Conservation (phyloP, 1,284 basidiomycete species). For the Trichosporon coremiiforme region DNA sequence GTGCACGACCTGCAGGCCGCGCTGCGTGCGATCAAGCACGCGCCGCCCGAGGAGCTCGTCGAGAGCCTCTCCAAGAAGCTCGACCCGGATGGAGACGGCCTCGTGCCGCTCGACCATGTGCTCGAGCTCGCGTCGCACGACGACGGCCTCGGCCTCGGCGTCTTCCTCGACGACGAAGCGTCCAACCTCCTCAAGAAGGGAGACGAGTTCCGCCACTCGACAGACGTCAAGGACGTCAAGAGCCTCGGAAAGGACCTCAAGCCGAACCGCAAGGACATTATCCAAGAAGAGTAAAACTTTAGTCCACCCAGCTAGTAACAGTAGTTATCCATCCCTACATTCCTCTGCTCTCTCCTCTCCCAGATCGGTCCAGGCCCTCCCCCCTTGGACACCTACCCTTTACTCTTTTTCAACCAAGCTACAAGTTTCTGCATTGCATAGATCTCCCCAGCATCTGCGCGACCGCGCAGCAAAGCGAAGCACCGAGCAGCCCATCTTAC, state of each 20-base stretch:
- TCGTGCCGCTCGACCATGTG: conserved; percentile 63
- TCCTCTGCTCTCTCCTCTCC: not conserved
- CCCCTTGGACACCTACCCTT: not conserved
- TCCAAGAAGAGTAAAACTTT: conserved; percentile 43
- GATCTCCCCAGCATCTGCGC: not conserved
- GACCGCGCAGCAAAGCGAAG: too few relatives aligned
- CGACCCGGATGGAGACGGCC: conserved; percentile 94
- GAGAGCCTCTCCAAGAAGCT: conserved; percentile 88
- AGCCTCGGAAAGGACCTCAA: conserved; percentile 47
- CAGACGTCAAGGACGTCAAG: conserved; percentile 45
- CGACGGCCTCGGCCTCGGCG: conserved; percentile 53
- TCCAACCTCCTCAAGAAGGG: conserved; percentile 51
- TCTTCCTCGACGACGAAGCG: conserved; percentile 52
- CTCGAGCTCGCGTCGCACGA: conserved; percentile 56
- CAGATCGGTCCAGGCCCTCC: not conserved
- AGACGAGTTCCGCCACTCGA: conserved; percentile 53
- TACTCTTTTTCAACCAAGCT: conserved; percentile 3
- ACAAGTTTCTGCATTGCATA: conserved; percentile 20
- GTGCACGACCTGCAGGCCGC: conserved; percentile 88
- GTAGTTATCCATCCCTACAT: not conserved
- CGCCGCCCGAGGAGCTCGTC: conserved; percentile 86
- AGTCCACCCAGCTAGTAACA: conserved; percentile 1
- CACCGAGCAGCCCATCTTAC: too few relatives aligned
- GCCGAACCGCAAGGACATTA: conserved; percentile 56
- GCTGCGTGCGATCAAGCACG: conserved; percentile 89